Evolutionary conservation across 805 yeast genomes (phyloP).

Genomic region (Jamesozyma jinghongensis): DNA sequence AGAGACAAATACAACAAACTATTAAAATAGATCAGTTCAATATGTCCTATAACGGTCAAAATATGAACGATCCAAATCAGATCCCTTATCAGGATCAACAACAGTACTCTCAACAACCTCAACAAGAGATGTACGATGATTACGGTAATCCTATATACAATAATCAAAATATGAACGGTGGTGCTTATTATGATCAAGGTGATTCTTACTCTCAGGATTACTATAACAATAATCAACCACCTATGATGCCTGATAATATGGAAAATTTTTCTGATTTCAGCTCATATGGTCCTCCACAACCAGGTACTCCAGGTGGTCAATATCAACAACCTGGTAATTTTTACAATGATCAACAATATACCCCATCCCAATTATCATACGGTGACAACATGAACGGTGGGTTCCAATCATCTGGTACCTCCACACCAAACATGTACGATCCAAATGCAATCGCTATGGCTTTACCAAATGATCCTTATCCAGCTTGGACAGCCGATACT

Average conservation of each 20-base stretch:
- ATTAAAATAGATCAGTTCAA: background rate
- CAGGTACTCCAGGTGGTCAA: constrained; percentile 41
- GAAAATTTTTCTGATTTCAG: constrained; percentile 63
- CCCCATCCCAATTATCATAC: constrained; percentile 82
- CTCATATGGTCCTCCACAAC: constrained; percentile 48
- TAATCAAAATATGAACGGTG: constrained; percentile 12
- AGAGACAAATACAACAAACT: background rate
- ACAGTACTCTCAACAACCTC: background rate
- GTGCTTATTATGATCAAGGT: constrained; percentile 21
- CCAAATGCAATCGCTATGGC: constrained; percentile 58
- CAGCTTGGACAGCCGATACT: constrained; percentile 98
- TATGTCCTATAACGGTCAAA: constrained; percentile 2
- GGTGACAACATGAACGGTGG: constrained; percentile 39
- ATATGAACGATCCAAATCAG: constrained; percentile 16
- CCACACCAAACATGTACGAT: constrained; percentile 81
- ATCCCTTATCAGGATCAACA: constrained; percentile 26
- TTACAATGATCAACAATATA: constrained; percentile 38
- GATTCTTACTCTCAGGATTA: constrained; percentile 7
- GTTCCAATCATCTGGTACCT: constrained; percentile 74
- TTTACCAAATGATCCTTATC: constrained; percentile 86
- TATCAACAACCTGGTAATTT: background rate
- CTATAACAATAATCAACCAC: constrained; percentile 31
- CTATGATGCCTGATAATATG: constrained; percentile 33
- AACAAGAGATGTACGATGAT: constrained; percentile 27
- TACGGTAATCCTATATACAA: constrained; percentile 35